Percentiles rank a stretch among this genome's conserved stretches.
Conservation (phyloP, 768 basidiomycete genomes). For the Mycena rebaudengoi region DNA sequence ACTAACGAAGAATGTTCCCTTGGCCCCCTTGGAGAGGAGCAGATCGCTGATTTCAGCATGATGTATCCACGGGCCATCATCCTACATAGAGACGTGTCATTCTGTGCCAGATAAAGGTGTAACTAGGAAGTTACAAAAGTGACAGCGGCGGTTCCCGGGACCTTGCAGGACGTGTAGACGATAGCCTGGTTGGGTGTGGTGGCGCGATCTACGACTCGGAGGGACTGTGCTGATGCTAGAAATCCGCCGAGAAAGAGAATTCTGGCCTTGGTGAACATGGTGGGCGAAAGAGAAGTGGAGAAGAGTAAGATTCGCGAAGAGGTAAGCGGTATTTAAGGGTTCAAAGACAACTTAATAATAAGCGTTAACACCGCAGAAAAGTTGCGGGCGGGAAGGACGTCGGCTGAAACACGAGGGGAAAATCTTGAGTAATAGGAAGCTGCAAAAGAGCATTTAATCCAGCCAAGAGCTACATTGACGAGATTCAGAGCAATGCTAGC, state of each 20-base stretch:
- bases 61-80: slow-evolving; percentile 36
- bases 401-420: too few species aligned
- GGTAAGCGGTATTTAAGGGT: not conserved
- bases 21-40: slow-evolving; percentile 28
- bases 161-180: not conserved
- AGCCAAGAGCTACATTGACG: too few species aligned
- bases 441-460: too few species aligned
- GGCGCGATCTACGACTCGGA: not conserved
- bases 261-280: not conserved
- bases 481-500: too few species aligned
- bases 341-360: not conserved
- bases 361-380: too few species aligned
- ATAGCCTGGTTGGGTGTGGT: not conserved
- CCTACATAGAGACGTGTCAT: slow-evolving; percentile 19
- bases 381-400: too few species aligned
- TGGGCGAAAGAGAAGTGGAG: not conserved
- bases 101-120: too few species aligned
- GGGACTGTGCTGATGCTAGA: not conserved
- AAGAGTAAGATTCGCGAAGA: not conserved
- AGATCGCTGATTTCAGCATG: slow-evolving; percentile 15
- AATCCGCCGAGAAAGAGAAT: not conserved
- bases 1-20: slow-evolving; percentile 46
- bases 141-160: not conserved
- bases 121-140: not conserved
- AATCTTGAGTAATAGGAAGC: too few species aligned